A percentile compares a stretch with the other conserved stretches of the same genome.
These are phyloP conservation scores for Exobasidium cylindrosporum DNA, from an alignment of 1,284 basidiomycete genomes.

Conservation along the genomic window DNA sequence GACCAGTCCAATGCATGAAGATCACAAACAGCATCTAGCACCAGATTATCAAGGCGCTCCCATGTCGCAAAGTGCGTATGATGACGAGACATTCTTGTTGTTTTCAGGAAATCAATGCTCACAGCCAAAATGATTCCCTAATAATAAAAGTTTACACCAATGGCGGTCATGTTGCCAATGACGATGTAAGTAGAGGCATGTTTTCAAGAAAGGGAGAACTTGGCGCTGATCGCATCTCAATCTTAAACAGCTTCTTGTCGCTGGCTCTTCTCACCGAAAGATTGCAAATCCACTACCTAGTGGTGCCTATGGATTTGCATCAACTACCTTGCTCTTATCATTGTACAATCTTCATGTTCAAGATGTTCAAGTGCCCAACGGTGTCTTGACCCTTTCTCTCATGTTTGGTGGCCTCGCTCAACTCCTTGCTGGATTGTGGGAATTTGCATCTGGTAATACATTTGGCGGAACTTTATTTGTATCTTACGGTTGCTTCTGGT, in stretches of 20 bases:
- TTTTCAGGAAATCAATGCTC: slow-evolving; percentile 17
- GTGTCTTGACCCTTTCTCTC: slow-evolving; percentile 8
- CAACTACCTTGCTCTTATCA: slow-evolving; percentile 23
- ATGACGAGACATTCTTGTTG: too few relatives aligned
- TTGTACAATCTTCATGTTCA: slow-evolving; percentile 28
- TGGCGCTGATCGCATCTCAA: neutral
- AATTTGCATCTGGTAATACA: slow-evolving; percentile 40
- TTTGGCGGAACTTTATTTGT: slow-evolving; percentile 37
- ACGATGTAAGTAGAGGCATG: neutral
- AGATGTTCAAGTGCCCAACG: slow-evolving; percentile 29
- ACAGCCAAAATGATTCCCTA: neutral
- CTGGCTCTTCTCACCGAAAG: neutral
- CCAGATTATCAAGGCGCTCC: neutral
- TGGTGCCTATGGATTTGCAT: slow-evolving; percentile 21
- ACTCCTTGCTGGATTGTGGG: slow-evolving; percentile 39
- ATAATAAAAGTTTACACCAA: neutral
- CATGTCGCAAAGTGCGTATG: neutral
- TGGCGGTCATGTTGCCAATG: slow-evolving; percentile 6
- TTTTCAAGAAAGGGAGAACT: neutral
- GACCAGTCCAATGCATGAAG: neutral
- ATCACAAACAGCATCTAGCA: neutral
- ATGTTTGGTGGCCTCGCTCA: slow-evolving; percentile 18
- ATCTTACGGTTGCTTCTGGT: slow-evolving; percentile 33
- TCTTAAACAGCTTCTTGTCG: neutral
- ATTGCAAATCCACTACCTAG: slow-evolving; percentile 25